Conservation (phyloP, 2,329 filamentous ascomycete species). For the Trichoderma arundinaceum region DNA sequence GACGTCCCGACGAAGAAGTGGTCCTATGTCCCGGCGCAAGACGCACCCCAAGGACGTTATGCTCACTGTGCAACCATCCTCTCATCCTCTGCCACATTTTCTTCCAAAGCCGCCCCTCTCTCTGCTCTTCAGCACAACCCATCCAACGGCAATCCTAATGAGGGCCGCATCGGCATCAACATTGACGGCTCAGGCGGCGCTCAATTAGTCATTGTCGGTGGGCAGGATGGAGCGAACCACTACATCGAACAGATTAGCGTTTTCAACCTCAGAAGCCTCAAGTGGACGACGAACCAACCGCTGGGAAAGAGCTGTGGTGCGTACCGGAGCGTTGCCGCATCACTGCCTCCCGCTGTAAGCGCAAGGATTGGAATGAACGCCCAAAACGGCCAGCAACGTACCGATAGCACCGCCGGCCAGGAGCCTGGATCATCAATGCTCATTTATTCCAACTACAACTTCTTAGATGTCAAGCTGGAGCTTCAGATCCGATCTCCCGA, state of each 20-base stretch:
- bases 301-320: constrained; percentile 93
- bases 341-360: constrained; percentile 70
- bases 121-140: constrained; percentile 92
- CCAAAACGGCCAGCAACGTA: constrained; percentile 47
- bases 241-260: constrained; percentile 99
- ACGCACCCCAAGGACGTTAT: constrained; percentile 90
- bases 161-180: constrained; percentile 84
- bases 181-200: constrained; percentile 91
- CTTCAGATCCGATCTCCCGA: constrained; percentile 86
- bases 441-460: constrained; percentile 99
- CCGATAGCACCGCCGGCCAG: constrained; percentile 56
- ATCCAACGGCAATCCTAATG: constrained; percentile 79
- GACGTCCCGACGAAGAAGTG: constrained; percentile 82
- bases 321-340: constrained; percentile 92
- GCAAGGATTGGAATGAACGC: constrained; percentile 67
- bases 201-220: constrained; percentile 96
- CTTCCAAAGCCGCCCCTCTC: constrained; percentile 80
- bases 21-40: constrained; percentile 80
- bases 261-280: constrained; percentile 92
- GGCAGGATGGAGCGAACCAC: constrained; percentile 96
- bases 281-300: constrained; percentile 89
- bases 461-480: constrained; percentile 94
- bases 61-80: constrained; percentile 94
- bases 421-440: constrained; percentile 77
- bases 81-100: constrained; percentile 85